A percentile compares a stretch with the other conserved stretches of the same genome.
Evolutionary conservation across 371 early-diverging fungal genomes (phyloP).

Genomic region (Mortierella sp.): DNA sequence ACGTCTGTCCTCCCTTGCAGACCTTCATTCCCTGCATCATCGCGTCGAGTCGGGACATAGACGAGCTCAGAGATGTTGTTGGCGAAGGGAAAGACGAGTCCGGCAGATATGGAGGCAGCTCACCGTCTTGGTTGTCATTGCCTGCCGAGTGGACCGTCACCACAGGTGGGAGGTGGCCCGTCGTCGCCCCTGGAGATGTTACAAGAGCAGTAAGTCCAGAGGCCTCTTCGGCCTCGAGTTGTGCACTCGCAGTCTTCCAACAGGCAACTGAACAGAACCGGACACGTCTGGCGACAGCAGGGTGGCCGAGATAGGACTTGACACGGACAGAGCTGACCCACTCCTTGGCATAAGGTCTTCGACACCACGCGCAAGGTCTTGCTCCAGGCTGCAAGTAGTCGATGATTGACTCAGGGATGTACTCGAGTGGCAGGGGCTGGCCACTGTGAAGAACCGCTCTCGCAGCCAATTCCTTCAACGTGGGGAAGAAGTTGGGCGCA

Average conservation of each 20-base stretch:
- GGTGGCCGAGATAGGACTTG: slow-evolving; percentile 72
- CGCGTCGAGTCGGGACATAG: not conserved
- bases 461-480: slow-evolving; percentile 39
- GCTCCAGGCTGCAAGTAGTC: slow-evolving; percentile 63
- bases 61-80: not conserved
- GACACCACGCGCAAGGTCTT: slow-evolving; percentile 64
- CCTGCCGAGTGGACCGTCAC: not conserved
- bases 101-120: not conserved
- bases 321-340: slow-evolving; percentile 75
- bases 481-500: slow-evolving; percentile 47
- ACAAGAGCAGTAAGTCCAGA: not conserved
- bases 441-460: slow-evolving; percentile 31
- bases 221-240: slow-evolving; percentile 43
- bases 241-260: slow-evolving; percentile 59
- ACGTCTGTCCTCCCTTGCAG: slow-evolving; percentile 55
- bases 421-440: slow-evolving; percentile 35
- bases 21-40: slow-evolving; percentile 26
- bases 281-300: slow-evolving; percentile 70
- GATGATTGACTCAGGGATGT: slow-evolving; percentile 60
- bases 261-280: slow-evolving; percentile 69
- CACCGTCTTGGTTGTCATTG: slow-evolving; percentile 3
- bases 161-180: slow-evolving; percentile 41
- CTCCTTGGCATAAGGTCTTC: slow-evolving; percentile 69
- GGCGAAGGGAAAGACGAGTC: slow-evolving; percentile 18
- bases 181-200: slow-evolving; percentile 18